Evolutionary conservation across 768 basidiomycete genomes (phyloP), one percentile per base, ranked within the genome.

Genomic region (Leccinellum albellum): DNA sequence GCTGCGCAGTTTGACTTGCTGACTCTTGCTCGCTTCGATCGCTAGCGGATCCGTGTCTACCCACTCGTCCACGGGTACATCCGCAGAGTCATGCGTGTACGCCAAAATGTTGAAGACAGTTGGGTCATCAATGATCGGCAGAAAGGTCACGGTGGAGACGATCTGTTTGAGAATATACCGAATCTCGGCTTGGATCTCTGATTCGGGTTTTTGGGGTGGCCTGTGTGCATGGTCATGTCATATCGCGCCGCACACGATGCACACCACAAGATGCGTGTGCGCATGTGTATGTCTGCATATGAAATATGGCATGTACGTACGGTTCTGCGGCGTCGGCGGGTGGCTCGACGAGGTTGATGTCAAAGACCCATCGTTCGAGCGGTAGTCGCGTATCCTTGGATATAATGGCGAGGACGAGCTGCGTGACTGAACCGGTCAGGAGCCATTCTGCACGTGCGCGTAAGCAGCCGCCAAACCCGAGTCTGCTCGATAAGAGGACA

Each of bases 161-260:
- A 99, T 98, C 72, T 99, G 97, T 75, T 98, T 97, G 69, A 99
- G 83, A 65, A 98, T 98, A 50, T 93, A 93, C 20, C 97, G 86
- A 60, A 99, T 98, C 79, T 99, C 96, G 31, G 90, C 91, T 73
- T 97, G 94, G 48, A 98, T 96, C 67, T 98, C 93, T 17, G 88
- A 74, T 64, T 92, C 90, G 1, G 89, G 85, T 65, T 92, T 91
- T 1, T 84, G 73, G 50, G 80, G 72, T 60, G 75, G 74, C 47
- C 84, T 87, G 70, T 49, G 4, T 5, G 23, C 13, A 24, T 9
- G 1, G 1, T 48, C 17, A 7, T 23, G 53, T 46, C 8, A 57
- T 82, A 73, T 99, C 96, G 46, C 98, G 82, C 8, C 94, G 89
- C 52, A 88, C 85, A 33, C 92, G 82, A 9, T 15, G 20, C 17